phyloP scores from a whole-genome alignment of 768 basidiomycete genomes.

The Agaricus blazei region DNA sequence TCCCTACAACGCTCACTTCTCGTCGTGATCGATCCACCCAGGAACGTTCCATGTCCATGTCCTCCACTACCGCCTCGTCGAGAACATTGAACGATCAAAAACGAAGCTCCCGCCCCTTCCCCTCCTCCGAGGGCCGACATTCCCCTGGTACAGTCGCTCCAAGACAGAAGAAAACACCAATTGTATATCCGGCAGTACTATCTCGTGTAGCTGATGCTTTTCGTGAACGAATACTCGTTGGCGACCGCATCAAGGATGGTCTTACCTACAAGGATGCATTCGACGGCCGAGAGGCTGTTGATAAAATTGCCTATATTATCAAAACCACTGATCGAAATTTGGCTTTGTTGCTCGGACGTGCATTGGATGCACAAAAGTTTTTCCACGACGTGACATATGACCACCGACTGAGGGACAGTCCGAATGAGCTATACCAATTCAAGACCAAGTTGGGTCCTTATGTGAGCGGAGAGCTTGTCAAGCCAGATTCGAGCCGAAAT shows the following conservation, averaged over 20 bases:
- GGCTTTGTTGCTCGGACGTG: constrained; percentile 90
- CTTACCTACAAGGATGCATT: constrained; percentile 95
- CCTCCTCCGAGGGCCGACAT: constrained; percentile 30
- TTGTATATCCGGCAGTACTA: constrained; percentile 93
- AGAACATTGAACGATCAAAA: constrained; percentile 41
- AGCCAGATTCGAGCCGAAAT: constrained; percentile 12
- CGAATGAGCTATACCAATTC: constrained; percentile 91
- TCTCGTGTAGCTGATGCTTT: constrained; percentile 95
- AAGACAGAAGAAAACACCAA: constrained; percentile 53
- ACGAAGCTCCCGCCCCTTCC: constrained; percentile 24
- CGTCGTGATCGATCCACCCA: constrained; percentile 58
- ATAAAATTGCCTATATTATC: constrained; percentile 96
- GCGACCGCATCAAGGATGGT: constrained; percentile 89
- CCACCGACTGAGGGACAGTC: constrained; percentile 87
- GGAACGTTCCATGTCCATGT: constrained; percentile 77
- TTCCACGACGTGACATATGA: constrained; percentile 99
- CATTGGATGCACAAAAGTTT: constrained; percentile 96
- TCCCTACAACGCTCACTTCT: constrained; percentile 43
- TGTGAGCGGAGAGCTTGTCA: constrained; percentile 66
- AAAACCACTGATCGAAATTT: constrained; percentile 97
- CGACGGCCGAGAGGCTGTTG: constrained; percentile 95
- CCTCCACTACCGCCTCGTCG: constrained; percentile 48
- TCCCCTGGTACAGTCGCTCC: constrained; percentile 34
- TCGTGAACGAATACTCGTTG: constrained; percentile 68
- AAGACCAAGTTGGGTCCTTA: constrained; percentile 81